Evolutionary conservation across 1,139 yeast species (phyloP).

Genomic region (Hanseniaspora uvarum): DNA sequence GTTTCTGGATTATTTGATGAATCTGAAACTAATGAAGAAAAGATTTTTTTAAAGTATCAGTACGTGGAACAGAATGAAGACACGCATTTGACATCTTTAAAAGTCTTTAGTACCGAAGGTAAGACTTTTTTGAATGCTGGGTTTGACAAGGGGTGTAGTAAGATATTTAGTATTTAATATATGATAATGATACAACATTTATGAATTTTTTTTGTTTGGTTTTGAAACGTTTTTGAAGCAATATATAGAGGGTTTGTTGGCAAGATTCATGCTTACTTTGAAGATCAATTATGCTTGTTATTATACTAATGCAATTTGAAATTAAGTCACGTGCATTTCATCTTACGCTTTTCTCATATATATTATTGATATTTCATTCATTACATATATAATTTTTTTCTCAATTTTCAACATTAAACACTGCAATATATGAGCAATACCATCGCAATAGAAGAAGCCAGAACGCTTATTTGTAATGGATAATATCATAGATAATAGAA

Average conservation of each 20-base stretch:
- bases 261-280: no score
- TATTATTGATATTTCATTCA: no score
- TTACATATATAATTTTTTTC: no score
- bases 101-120: neutral
- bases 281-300: no score
- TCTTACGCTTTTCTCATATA: no score
- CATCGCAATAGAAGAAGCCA: no score
- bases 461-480: conserved; percentile 3
- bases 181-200: no score
- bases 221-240: neutral
- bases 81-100: conserved; percentile 9
- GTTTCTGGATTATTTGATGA: neutral
- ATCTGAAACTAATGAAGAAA: neutral
- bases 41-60: neutral
- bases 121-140: conserved; percentile 7
- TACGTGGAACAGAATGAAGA: neutral
- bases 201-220: neutral
- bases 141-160: conserved; percentile 9
- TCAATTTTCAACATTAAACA: no score
- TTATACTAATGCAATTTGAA: no score
- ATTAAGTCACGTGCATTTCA: no score
- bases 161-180: conserved; percentile 5
- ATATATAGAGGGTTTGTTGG: no score
- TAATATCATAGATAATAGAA: conserved; percentile 14
- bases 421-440: neutral